phyloP scores from a whole-genome alignment of 169 alveolate genomes.

The Plasmodium reichenowi region DNA sequence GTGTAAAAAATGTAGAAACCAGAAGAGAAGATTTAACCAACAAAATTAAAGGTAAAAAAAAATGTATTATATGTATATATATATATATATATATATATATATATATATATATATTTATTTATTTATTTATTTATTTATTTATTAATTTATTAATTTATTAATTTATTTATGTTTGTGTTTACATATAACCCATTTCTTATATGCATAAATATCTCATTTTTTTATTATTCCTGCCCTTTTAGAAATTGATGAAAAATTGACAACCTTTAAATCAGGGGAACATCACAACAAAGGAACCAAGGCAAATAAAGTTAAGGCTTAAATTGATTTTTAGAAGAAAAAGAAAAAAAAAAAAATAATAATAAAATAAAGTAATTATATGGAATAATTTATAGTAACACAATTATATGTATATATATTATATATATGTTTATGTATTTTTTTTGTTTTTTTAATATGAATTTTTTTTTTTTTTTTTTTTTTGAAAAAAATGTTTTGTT shows the following conservation, averaged over 20 bases:
- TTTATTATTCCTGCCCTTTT: conserved; percentile 7
- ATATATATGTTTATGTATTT: not conserved
- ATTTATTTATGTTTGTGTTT: not conserved
- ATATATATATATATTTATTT: conserved; percentile 1
- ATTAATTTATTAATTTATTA: too few species aligned
- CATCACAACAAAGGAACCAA: not conserved
- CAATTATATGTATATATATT: not conserved
- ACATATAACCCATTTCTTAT: not conserved
- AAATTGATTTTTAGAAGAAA: not conserved
- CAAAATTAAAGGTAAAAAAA: conserved; percentile 72
- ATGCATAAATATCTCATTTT: not conserved
- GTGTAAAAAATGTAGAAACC: conserved; percentile 82
- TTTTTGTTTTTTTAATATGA: conserved; percentile 1
- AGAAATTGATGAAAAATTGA: conserved; percentile 42
- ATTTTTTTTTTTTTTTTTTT: conserved; percentile 1
- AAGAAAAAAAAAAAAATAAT: too few species aligned
- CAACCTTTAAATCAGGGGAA: conserved; percentile 3
- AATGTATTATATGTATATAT: not conserved
- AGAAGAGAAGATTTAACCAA: conserved; percentile 77
- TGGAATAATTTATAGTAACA: too few species aligned
- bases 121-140: too few species aligned
- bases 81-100: conserved; percentile 6
- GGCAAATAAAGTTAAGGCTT: conserved; percentile 31
- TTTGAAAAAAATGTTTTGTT: conserved; percentile 13
- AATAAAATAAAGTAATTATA: too few species aligned